Base-by-base conservation (phyloP, 1,139 yeast genomes). In the Taiozyma sp. region DNA sequence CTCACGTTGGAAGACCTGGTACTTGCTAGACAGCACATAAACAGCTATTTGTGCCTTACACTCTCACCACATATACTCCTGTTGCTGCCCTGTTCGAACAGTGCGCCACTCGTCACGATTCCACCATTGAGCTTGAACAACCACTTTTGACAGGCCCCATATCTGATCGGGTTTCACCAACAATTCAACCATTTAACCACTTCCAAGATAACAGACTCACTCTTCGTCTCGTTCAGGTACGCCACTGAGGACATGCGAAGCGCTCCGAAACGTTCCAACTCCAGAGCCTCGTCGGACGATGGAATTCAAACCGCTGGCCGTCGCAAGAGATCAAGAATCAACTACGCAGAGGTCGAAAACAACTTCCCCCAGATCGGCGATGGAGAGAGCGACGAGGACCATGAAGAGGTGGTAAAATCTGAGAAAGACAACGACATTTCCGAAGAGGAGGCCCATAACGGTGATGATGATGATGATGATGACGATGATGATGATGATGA, bases 391-490 rank as follows among this genome's bases (percentile, higher is more conserved):
- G 49, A 46, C 30, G 56, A 1, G 73, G 67, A 10, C 13, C 74
- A 68, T 6, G 19, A 19, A 10, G 38, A 43, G 3, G 45, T 30
- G 16, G 43, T 19, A 13, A 24, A 40, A 8, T 4, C 22, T 40
- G 19, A 40, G 29, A 24, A 24, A 40, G 43, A 40, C 4, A 16
- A 40, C 14, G 29, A 24, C 16, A 43, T 14, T 13, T 36, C 44
- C 30, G 46, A 28, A 29, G 43, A 47, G 24, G 58, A 55, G 6
- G 57, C 51, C 32, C 59, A 54, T 7, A 61, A 59, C n/a, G 70
- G 64, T 3, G 70, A 65, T 24, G 72, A 66, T 2, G 27, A 24
- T 24, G 74, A 68, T 10, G 72, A 66, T n/a, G 63, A 54, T 9
- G n/a, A 40, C 44, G 60, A 36, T 36, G 40, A 36, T 3, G 70